Evolutionary conservation across 768 basidiomycete genomes (phyloP), one percentile per base, ranked within the genome.

Genomic region (Amanita phalloides): DNA sequence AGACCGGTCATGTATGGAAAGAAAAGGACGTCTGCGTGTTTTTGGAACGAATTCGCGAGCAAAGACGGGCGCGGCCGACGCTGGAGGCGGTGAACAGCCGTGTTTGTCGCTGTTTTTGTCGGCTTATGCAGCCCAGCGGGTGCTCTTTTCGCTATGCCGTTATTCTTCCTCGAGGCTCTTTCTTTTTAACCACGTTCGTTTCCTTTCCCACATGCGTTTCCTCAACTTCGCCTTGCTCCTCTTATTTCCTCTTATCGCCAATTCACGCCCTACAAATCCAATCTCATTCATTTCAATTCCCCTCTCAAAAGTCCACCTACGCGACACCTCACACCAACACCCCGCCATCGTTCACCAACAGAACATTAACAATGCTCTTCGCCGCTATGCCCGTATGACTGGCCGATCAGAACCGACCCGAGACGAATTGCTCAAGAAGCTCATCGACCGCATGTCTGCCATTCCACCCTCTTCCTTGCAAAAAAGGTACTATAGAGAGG

Each of bases 331-430:
- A 0, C 9, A 52, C 28, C 42, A 37, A 17, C 51, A 45, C n/a
- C 51, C 51, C 6, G 35, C 26, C 33, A 52, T 45, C n/a, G 51
- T 45, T 4, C 66, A 81, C 47, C 82, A 83, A 60, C 81, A 78
- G 62, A 74, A 80, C 59, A 73, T 77, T 39, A 83, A 80, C 57
- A 76, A 72, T 41, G 72, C 70, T 36, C 63, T 73, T 42, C 70
- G 65, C 49, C 81, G 84, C 36, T 70, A 78, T 32, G 77, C 79
- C 11, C 70, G 68, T 37, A 81, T 84, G 77, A 76, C 73, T 3
- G 75, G 79, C n/a, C 67, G 71, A 26, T 57, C 60, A 23, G 66
- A 61, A 17, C 73, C 73, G 6, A 63, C 68, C 23, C 49, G 58
- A 33, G 48, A 58, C 13, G 67, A 70, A n/a, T 69, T 79, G 25